Conservation (phyloP, 208 protist species). For the Histomonas meleagridis region DNA sequence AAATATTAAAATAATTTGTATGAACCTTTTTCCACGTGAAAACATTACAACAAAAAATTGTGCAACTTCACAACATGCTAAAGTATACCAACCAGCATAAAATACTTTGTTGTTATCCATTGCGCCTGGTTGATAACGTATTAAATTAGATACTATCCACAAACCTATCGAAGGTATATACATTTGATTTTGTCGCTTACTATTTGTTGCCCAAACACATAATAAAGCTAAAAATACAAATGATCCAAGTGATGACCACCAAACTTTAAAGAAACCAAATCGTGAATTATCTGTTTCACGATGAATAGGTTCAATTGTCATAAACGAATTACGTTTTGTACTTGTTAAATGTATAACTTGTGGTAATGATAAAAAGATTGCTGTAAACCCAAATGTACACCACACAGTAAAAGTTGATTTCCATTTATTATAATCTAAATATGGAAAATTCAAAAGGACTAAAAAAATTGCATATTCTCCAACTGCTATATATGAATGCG, state of each 20-base stretch:
- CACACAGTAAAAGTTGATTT: not conserved
- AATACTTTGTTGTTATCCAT: conserved; percentile 29
- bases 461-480: not conserved
- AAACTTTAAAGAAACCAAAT: not conserved
- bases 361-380: not conserved
- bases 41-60: not conserved
- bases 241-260: not conserved
- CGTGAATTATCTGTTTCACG: too few species aligned
- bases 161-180: not conserved
- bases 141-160: not conserved
- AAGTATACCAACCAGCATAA: not conserved
- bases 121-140: not conserved
- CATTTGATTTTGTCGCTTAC: not conserved
- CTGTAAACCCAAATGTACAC: not conserved
- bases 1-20: not conserved
- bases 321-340: too few species aligned
- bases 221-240: not conserved
- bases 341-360: too few species aligned
- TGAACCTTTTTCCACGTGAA: not conserved
- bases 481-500: conserved; percentile 1
- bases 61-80: not conserved
- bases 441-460: not conserved
- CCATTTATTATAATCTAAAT: not conserved
- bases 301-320: too few species aligned
- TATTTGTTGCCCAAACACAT: not conserved